A percentile compares a stretch with the other conserved stretches of the same genome.
These are phyloP conservation scores for Teunomyces pallodes DNA, from an alignment of 805 yeast genomes.

Conservation along the genomic window DNA sequence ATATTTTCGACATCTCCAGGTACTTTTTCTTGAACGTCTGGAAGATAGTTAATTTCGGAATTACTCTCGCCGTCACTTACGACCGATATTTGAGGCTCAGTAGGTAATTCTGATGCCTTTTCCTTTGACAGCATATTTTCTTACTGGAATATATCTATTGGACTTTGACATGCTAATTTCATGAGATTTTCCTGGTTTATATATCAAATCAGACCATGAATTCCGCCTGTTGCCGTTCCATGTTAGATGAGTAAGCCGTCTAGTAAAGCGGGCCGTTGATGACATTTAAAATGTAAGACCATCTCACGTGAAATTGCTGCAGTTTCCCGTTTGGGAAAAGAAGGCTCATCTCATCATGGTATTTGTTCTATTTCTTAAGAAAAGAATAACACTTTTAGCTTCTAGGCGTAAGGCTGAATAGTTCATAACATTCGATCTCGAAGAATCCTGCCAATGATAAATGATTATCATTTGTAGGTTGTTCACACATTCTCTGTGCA, in stretches of 20 bases:
- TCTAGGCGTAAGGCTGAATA: not conserved
- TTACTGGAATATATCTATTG: not conserved
- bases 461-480: not conserved
- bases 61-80: not conserved
- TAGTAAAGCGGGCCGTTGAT: not conserved
- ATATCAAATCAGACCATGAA: not conserved
- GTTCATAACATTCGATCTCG: not conserved
- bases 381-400: too few species aligned
- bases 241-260: not conserved
- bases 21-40: constrained; percentile 8
- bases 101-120: not conserved
- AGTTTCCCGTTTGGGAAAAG: not conserved
- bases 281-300: not conserved
- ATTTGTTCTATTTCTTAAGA: not conserved
- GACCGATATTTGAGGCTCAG: not conserved
- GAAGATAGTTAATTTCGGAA: constrained; percentile 5
- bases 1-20: constrained; percentile 6
- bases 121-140: not conserved
- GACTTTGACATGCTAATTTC: not conserved
- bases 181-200: not conserved
- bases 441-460: too few species aligned
- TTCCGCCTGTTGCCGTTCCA: not conserved
- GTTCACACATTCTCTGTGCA: not conserved
- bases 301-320: constrained; percentile 4
- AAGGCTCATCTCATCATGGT: not conserved